A percentile compares a stretch with the other conserved stretches of the same genome.
Conservation (phyloP, 2,329 filamentous ascomycete species). For the Aureobasidium uvarum region DNA sequence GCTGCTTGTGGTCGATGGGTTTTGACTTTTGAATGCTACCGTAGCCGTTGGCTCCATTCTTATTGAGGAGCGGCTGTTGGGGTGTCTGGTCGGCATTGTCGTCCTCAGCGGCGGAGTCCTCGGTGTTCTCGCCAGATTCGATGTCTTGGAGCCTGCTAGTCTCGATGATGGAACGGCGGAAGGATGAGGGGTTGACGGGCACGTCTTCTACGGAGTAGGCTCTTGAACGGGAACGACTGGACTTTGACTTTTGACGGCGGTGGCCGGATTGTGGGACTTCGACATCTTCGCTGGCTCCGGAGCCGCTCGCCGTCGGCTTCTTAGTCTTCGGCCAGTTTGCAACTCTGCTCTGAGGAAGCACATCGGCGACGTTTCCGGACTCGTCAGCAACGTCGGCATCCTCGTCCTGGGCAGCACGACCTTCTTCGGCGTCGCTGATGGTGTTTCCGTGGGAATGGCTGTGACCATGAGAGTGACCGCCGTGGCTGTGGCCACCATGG, state of each 20-base stretch:
- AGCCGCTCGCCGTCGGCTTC: constrained; percentile 11
- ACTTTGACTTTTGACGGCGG: constrained; percentile 55
- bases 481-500: constrained; percentile 63
- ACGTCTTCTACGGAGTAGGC: constrained; percentile 64
- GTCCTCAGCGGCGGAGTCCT: constrained; percentile 49
- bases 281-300: constrained; percentile 35
- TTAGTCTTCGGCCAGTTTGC: constrained; percentile 48
- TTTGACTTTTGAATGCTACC: constrained; percentile 33
- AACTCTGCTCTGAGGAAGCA: constrained; percentile 62
- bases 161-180: constrained; percentile 88
- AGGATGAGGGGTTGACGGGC: constrained; percentile 83
- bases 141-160: constrained; percentile 65
- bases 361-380: constrained; percentile 58
- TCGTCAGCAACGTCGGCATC: constrained; percentile 54
- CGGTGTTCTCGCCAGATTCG: constrained; percentile 55
- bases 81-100: constrained; percentile 33
- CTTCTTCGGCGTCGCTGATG: constrained; percentile 51
- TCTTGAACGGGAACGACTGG: constrained; percentile 60
- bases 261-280: constrained; percentile 34
- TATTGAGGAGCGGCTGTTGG: constrained; percentile 39
- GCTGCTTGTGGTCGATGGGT: constrained; percentile 48
- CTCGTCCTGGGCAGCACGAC: constrained; percentile 51
- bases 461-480: constrained; percentile 56
- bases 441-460: constrained; percentile 36
- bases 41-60: constrained; percentile 36